phyloP scores from a whole-genome alignment of 140 eudicot species.

The Senecio squalidus region DNA sequence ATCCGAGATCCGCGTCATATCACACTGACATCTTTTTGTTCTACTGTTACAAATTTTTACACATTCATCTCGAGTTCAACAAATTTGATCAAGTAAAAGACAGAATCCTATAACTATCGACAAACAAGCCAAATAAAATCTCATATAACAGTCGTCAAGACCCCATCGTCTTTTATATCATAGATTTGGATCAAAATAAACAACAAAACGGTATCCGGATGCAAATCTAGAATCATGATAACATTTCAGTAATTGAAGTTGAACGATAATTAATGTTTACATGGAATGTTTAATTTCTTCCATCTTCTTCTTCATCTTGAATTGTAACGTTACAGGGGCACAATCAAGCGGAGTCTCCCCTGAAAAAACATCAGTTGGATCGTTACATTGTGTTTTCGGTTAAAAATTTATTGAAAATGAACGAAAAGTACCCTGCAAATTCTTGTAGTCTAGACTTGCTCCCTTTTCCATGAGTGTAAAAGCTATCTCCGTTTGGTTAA shows the following conservation, averaged over 20 bases:
- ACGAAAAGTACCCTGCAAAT: conserved; percentile 60
- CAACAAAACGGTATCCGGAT: conserved; percentile 11
- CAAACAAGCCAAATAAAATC: too few species aligned
- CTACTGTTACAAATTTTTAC: too few species aligned
- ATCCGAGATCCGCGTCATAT: too few species aligned
- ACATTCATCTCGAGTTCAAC: too few species aligned
- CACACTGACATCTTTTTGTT: too few species aligned
- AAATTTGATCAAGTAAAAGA: too few species aligned
- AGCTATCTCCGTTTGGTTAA: conserved; percentile 86
- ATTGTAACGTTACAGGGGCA: conserved; percentile 91
- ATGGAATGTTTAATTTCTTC: conserved; percentile 41
- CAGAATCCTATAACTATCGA: too few species aligned
- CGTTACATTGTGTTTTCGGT: background rate
- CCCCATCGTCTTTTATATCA: too few species aligned
- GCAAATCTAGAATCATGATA: conserved; percentile 7
- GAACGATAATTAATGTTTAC: conserved; percentile 3
- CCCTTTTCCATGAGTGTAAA: conserved; percentile 91
- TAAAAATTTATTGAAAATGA: background rate
- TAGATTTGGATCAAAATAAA: conserved; percentile 13
- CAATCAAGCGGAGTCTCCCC: conserved; percentile 98
- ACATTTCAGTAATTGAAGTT: background rate
- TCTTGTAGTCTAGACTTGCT: conserved; percentile 70
- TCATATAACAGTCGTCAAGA: too few species aligned
- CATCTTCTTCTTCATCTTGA: conserved; percentile 82
- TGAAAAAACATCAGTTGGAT: conserved; percentile 25